phyloP scores from a whole-genome alignment of 495 filamentous ascomycete genomes.

The Evansstolkia leycettana region DNA sequence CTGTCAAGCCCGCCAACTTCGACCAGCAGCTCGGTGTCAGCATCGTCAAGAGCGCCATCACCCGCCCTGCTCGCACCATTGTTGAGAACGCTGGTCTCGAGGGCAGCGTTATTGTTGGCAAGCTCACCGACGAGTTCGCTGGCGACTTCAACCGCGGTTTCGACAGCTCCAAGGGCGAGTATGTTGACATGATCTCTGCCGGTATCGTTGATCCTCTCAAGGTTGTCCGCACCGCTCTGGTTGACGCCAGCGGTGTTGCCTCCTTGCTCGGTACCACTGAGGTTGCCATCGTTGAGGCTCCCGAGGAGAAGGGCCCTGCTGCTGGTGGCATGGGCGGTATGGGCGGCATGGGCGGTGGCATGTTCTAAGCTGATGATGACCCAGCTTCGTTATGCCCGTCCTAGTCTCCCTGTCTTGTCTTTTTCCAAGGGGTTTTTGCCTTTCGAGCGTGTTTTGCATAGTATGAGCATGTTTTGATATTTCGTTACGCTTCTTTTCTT shows the following conservation, averaged over 20 bases:
- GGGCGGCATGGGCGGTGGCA: conserved; percentile 45
- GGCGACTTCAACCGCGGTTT: conserved; percentile 95
- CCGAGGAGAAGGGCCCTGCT: conserved; percentile 72
- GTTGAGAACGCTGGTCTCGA: conserved; percentile 96
- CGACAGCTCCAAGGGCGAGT: conserved; percentile 91
- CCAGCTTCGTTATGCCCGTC: conserved; percentile 4
- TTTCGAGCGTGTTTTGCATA: conserved; percentile 33
- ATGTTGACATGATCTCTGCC: conserved; percentile 92
- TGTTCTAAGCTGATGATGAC: conserved; percentile 26
- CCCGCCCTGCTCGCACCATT: conserved; percentile 83
- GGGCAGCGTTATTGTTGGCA: conserved; percentile 93
- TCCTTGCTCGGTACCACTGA: conserved; percentile 96
- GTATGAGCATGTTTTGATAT: conserved; percentile 24
- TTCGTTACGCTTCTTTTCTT: conserved; percentile 17
- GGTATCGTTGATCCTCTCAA: conserved; percentile 99
- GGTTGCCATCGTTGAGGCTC: conserved; percentile 90
- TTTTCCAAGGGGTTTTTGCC: conserved; percentile 14
- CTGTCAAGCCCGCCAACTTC: conserved; percentile 84
- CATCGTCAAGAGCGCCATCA: conserved; percentile 97
- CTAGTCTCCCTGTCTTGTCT: conserved; percentile 4
- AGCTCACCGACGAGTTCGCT: conserved; percentile 89
- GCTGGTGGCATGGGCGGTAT: conserved; percentile 47
- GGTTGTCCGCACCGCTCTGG: conserved; percentile 90
- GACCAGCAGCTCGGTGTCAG: conserved; percentile 97
- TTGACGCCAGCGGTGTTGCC: conserved; percentile 92